phyloP scores from a whole-genome alignment of 768 basidiomycete species.

The Tulasnella sp. region DNA sequence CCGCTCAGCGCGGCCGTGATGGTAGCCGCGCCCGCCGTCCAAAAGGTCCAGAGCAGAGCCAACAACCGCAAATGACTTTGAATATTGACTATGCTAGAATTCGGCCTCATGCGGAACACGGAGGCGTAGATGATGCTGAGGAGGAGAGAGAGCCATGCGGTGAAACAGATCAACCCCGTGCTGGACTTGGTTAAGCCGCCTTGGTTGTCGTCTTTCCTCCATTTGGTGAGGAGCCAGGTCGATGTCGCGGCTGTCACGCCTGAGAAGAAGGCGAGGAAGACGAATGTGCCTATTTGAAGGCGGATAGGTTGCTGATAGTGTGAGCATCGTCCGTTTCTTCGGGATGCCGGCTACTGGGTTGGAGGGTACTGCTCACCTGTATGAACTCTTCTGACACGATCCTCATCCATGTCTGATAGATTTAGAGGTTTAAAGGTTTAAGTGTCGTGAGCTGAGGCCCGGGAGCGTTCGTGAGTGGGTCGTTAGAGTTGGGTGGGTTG shows the following conservation, averaged over 20 bases:
- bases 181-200: slow-evolving; percentile 43
- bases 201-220: slow-evolving; percentile 44
- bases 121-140: slow-evolving; percentile 39
- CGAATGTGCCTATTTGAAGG: slow-evolving; percentile 36
- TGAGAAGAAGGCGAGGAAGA: slow-evolving; percentile 45
- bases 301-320: background rate
- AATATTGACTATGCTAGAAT: slow-evolving; percentile 46
- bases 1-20: slow-evolving; percentile 58
- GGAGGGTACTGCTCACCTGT: too few species aligned
- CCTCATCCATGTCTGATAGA: too few species aligned
- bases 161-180: slow-evolving; percentile 56
- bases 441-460: too few species aligned
- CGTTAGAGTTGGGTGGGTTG: too few species aligned
- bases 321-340: too few species aligned
- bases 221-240: slow-evolving; percentile 57
- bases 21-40: slow-evolving; percentile 62
- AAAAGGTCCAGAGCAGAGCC: slow-evolving; percentile 61
- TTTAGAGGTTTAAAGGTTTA: too few species aligned
- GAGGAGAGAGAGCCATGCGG: slow-evolving; percentile 59
- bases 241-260: slow-evolving; percentile 48
- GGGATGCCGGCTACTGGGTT: too few species aligned
- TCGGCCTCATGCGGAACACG: slow-evolving; percentile 42
- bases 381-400: too few species aligned
- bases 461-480: too few species aligned
- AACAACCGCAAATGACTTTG: slow-evolving; percentile 51